Conservation (phyloP, 495 filamentous ascomycete genomes). For the Pseudevernia furfuracea region DNA sequence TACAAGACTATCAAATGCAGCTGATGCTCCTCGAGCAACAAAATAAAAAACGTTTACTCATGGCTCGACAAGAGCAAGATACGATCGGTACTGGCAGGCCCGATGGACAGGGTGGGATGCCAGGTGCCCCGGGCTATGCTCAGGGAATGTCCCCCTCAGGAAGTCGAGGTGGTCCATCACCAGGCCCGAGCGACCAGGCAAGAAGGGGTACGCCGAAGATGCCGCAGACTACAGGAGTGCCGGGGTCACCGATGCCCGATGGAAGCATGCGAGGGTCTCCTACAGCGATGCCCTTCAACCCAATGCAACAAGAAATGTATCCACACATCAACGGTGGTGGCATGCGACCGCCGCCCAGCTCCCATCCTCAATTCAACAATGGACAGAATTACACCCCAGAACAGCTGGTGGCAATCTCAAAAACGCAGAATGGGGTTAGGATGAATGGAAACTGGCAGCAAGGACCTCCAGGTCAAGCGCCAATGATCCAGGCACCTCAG, state of each 20-base stretch:
- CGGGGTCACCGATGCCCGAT: slow-evolving; percentile 73
- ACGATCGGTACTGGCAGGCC: slow-evolving; percentile 31
- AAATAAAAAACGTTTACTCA: slow-evolving; percentile 93
- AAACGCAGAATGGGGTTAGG: slow-evolving; percentile 36
- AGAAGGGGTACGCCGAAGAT: slow-evolving; percentile 88
- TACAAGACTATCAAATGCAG: slow-evolving; percentile 99
- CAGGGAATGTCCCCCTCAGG: slow-evolving; percentile 67
- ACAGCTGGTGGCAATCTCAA: slow-evolving; percentile 36
- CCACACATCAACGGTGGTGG: slow-evolving; percentile 54
- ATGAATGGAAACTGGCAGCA: slow-evolving; percentile 51
- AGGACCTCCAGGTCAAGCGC: slow-evolving; percentile 51
- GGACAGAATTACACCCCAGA: slow-evolving; percentile 54
- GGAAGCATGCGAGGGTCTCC: slow-evolving; percentile 76
- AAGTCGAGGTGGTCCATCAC: slow-evolving; percentile 73
- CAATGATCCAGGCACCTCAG: slow-evolving; percentile 55
- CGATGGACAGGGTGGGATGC: slow-evolving; percentile 52
- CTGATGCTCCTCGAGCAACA: slow-evolving; percentile 98
- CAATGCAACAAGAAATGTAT: slow-evolving; percentile 59
- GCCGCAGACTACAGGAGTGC: slow-evolving; percentile 54
- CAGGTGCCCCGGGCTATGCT: slow-evolving; percentile 47
- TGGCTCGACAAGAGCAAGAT: slow-evolving; percentile 95
- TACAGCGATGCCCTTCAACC: slow-evolving; percentile 62
- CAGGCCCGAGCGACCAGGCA: slow-evolving; percentile 71
- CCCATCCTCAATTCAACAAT: slow-evolving; percentile 65
- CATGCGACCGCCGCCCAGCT: slow-evolving; percentile 82